Conservation (phyloP, 441 rosid genomes). For the Euphorbia schlechtendalii region DNA sequence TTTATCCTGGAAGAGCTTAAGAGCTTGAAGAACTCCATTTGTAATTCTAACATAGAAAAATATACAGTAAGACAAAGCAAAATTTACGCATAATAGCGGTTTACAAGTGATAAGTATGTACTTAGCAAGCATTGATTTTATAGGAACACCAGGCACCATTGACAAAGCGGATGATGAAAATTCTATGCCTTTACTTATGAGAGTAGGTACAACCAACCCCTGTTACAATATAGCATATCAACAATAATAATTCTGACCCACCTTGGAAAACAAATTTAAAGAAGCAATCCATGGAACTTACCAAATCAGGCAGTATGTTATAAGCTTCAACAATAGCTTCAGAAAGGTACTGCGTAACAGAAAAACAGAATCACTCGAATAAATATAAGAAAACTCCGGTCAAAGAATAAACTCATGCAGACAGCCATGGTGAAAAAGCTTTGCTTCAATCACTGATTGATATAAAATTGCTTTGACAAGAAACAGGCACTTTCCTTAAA, state of each 20-base stretch:
- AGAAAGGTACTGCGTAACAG: slow-evolving; percentile 47
- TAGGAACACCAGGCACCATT: slow-evolving; percentile 78
- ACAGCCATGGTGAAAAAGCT: background rate
- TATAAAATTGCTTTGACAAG: background rate
- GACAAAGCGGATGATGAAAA: slow-evolving; percentile 71
- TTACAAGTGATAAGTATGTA: slow-evolving; percentile 23
- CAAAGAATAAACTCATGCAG: slow-evolving; percentile 4
- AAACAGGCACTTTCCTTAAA: background rate
- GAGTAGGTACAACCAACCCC: slow-evolving; percentile 70
- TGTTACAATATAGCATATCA: slow-evolving; percentile 25
- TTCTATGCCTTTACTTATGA: slow-evolving; percentile 51
- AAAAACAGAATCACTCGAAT: slow-evolving; percentile 15
- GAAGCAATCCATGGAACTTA: slow-evolving; percentile 29
- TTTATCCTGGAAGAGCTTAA: slow-evolving; percentile 52
- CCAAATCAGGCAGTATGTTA: slow-evolving; percentile 76
- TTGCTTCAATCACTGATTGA: background rate
- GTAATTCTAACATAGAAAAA: slow-evolving; percentile 45
- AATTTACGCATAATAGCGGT: slow-evolving; percentile 15
- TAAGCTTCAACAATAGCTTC: slow-evolving; percentile 70
- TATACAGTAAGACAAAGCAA: slow-evolving; percentile 17
- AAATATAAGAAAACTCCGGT: slow-evolving; percentile 2
- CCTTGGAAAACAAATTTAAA: slow-evolving; percentile 2
- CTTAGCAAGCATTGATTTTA: slow-evolving; percentile 95
- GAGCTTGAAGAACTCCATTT: slow-evolving; percentile 56
- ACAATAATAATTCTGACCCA: slow-evolving; percentile 2